These are phyloP conservation scores for Stachybotrys elegans DNA, from an alignment of 2,329 filamentous ascomycete genomes.

Conservation along the genomic window DNA sequence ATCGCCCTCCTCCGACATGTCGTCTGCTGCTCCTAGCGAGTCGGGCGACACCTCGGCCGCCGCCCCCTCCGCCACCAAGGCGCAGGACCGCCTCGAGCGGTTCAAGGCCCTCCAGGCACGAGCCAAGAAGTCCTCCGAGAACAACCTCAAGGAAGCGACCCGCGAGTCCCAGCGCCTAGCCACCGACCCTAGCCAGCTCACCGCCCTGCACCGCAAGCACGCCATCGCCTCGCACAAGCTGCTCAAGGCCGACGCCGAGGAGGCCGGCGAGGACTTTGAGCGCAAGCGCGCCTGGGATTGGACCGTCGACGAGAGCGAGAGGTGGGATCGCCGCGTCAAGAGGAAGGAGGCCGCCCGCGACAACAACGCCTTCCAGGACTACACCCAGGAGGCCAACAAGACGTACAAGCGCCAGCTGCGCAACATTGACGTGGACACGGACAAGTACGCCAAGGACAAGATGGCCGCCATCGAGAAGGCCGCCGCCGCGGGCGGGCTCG, in stretches of 20 bases:
- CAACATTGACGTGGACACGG: constrained; percentile 70
- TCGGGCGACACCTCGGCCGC: too few species aligned
- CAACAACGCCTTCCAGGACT: constrained; percentile 86
- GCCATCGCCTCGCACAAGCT: constrained; percentile 89
- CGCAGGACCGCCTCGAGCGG: constrained; percentile 67
- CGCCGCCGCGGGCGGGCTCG: constrained; percentile 76
- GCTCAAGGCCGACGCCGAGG: constrained; percentile 84
- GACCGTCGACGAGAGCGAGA: constrained; percentile 90
- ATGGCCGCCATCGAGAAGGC: constrained; percentile 79
- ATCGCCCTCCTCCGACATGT: too few species aligned
- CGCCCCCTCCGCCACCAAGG: constrained; percentile 39
- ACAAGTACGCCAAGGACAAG: constrained; percentile 84
- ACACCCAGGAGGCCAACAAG: constrained; percentile 80
- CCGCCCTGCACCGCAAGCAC: constrained; percentile 75
- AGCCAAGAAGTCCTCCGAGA: constrained; percentile 64
- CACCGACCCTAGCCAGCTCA: constrained; percentile 71
- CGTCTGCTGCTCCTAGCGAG: too few species aligned
- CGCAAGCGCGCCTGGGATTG: constrained; percentile 98
- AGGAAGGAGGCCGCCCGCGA: constrained; percentile 80
- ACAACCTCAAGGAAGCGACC: constrained; percentile 79
- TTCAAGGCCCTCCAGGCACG: constrained; percentile 86
- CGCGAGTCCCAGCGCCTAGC: constrained; percentile 76
- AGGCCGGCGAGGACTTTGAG: constrained; percentile 86
- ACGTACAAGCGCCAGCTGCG: constrained; percentile 88
- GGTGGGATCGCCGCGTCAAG: constrained; percentile 85